Base-by-base conservation (phyloP, 176 grass and related monocot species). In the Juncus inflexus region DNA sequence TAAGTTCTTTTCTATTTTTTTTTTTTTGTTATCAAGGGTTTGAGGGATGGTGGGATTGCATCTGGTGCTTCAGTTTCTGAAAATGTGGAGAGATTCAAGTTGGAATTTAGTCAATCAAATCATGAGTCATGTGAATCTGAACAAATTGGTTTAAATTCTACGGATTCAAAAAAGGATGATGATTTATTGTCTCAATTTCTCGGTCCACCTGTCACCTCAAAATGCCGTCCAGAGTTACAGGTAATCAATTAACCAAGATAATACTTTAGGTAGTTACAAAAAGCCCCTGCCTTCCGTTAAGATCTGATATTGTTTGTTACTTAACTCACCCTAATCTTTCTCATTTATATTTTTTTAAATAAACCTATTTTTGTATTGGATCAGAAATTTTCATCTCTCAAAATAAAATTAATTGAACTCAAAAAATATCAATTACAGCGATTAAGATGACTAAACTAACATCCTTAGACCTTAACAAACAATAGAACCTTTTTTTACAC, bases 161-260 rank as follows among this genome's bases (percentile, higher is more conserved):
- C 62, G 7, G 55, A 77, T 81, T 65, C 62, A 61, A 78, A 63
- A 72, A 81, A 77, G 57, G 87, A 77, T 55, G 87, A 77, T 55
- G 82, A 91, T 60, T 73, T 83, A 7, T 45, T 89, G 65, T 81
- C 70, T 57, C 40, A 12, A 61, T 97, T 97, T 40, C 82, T 97
- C 69, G 79, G 77, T 76, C 77, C 77, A 62, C 63, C 85, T n/a
- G 50, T 79, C 55, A 52, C 74, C 74, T 57, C 61, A 55, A 86
- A 91, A 71, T 91, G 87, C 78, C 69, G 83, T 79, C 74, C 63
- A 42, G 74, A 86, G 54, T 77, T 95, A 64, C 86, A 95, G 90
- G 86, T 89, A 74, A 74, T 59, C 50, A 54, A 72, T 38, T 52
- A 28, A 28, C 19, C 47, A 64, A 58, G 14, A 9, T 75, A 55